Evolutionary conservation across 495 filamentous ascomycete genomes (phyloP).

Genomic region (Hypoxylon crocopeplum): DNA sequence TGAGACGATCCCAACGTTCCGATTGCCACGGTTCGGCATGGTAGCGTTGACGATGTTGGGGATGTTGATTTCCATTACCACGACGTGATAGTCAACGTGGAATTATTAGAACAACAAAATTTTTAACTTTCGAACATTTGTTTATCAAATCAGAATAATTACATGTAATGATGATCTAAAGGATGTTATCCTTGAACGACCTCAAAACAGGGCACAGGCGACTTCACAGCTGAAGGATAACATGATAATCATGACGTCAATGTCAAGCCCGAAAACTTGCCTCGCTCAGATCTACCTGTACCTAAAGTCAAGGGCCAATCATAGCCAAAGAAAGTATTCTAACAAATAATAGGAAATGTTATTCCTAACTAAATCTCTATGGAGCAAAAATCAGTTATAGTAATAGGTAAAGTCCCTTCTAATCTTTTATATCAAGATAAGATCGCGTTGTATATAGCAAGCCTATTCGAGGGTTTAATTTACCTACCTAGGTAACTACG

Average conservation of each 20-base stretch:
- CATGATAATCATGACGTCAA: conserved; percentile 29
- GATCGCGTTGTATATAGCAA: no score
- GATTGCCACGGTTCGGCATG: conserved; percentile 38
- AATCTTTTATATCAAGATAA: no score
- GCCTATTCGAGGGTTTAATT: no score
- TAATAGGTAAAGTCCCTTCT: no score
- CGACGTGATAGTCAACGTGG: background rate
- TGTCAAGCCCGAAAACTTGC: conserved; percentile 14
- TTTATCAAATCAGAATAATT: no score
- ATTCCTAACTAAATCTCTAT: no score
- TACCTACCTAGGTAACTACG: no score
- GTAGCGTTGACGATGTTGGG: conserved; percentile 41
- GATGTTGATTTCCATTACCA: conserved; percentile 44
- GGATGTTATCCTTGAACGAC: no score
- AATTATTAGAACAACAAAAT: background rate
- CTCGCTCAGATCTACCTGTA: background rate
- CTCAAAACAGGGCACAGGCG: conserved; percentile 7
- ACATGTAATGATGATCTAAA: no score
- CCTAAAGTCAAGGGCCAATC: background rate
- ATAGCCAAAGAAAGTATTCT: background rate
- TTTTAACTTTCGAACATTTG: background rate
- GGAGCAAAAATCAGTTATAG: no score
- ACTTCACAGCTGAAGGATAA: conserved; percentile 1
- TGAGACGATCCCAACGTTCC: conserved; percentile 44
- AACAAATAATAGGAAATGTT: no score